Conservation (phyloP, 2,329 filamentous ascomycete genomes). For the Aspergillus novofumigatus region DNA sequence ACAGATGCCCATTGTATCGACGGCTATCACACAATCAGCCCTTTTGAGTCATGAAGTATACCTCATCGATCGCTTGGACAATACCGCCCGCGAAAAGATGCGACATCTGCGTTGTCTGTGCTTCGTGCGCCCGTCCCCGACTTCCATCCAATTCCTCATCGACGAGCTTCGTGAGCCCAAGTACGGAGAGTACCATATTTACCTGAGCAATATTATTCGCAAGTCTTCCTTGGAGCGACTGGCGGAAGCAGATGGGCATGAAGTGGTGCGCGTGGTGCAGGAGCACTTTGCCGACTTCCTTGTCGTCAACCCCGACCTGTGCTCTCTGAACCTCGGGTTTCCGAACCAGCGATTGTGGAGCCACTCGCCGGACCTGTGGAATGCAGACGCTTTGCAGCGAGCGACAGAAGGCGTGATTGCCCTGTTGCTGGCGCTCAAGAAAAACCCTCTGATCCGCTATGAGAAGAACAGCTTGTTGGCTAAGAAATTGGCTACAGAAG, state of each 20-base stretch:
- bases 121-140: conserved; percentile 85
- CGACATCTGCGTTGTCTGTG: conserved; percentile 90
- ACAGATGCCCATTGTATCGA: conserved; percentile 83
- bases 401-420: conserved; percentile 84
- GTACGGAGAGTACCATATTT: conserved; percentile 95
- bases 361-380: conserved; percentile 79
- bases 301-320: conserved; percentile 91
- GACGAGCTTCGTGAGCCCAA: conserved; percentile 94
- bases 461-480: conserved; percentile 85
- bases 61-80: conserved; percentile 93
- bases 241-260: conserved; percentile 94
- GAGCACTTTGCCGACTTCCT: conserved; percentile 97
- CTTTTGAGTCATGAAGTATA: conserved; percentile 96
- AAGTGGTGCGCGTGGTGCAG: conserved; percentile 89
- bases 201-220: conserved; percentile 96
- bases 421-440: conserved; percentile 82
- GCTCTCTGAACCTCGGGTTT: conserved; percentile 69
- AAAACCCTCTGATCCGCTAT: conserved; percentile 91
- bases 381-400: conserved; percentile 78
- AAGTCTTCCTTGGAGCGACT: conserved; percentile 92
- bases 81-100: conserved; percentile 90
- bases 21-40: conserved; percentile 90
- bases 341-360: conserved; percentile 78
- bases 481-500: conserved; percentile 89
- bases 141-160: conserved; percentile 88